Evolutionary conservation across 1,284 basidiomycete species (phyloP), one percentile per base, ranked within the genome.

Genomic region (Volvariella volvacea): DNA sequence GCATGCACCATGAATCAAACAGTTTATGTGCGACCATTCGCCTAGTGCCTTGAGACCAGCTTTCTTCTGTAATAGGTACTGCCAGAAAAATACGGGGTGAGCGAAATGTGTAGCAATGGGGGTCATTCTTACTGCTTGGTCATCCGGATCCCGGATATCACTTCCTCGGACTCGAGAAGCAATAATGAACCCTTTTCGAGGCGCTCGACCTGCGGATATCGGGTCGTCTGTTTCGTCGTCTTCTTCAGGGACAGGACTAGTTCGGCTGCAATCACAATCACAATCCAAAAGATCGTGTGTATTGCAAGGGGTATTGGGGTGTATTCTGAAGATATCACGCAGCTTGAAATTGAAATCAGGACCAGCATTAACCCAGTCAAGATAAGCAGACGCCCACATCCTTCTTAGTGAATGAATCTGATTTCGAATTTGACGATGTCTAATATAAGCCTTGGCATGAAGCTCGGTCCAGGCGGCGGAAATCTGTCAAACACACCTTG

Each of bases 221-320:
- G 45, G 39, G 55, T 53, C 45, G 16, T 48, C 52, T 4, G 53
- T 52, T 14, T 49, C 45, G 19, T 43, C 52, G 22, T 56, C 57
- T 33, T 59, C 53, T 39, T 45, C 39, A 19, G 44, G 43, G 47
- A 51, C 45, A 38, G 50, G 8, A 41, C 51, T 36, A 1, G 52
- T 53, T 19, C 51, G 50, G 20, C 59, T 61, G 15, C 7, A 36
- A 48, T 71, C 73, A 52, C 92, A 92, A 22, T 70, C 66, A 57
- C 91, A 94, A 43, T 78, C 80, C 12, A 94, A 68, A 14, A 93
- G 71, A 55, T 94, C 92, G 54, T 96, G 96, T 1, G 95, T 98
- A 48, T 94, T 87, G 65, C 92, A 97, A 2, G 74, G 65, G 0
- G 93, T 95, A 43, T 83, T 70, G 0, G 76, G 67, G 61, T 95